phyloP scores from a whole-genome alignment of 768 basidiomycete genomes.

The Mycena alexandri region DNA sequence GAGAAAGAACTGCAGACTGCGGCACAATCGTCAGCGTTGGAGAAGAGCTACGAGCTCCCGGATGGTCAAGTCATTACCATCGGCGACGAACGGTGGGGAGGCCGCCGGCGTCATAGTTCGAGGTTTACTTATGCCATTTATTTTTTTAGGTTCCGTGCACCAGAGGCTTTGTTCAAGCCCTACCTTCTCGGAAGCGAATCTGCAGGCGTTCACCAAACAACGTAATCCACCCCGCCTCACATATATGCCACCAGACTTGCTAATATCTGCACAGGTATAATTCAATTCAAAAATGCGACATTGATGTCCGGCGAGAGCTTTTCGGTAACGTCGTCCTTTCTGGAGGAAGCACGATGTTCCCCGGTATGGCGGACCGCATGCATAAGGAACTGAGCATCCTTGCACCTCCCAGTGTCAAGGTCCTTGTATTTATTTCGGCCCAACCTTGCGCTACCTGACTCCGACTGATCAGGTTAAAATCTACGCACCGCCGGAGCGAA shows the following conservation, averaged over 20 bases:
- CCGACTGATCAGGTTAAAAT: constrained; percentile 44
- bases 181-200: constrained; percentile 74
- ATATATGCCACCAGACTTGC: not conserved
- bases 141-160: constrained; percentile 64
- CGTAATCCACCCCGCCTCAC: not conserved
- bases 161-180: constrained; percentile 81
- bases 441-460: not conserved
- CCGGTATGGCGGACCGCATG: constrained; percentile 66
- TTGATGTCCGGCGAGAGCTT: constrained; percentile 4
- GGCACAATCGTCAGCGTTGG: constrained; percentile 23
- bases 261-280: constrained; percentile 5
- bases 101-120: no score
- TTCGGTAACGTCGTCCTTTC: constrained; percentile 16
- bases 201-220: constrained; percentile 7
- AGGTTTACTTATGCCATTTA: no score
- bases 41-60: constrained; percentile 23
- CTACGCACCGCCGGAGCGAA: constrained; percentile 74
- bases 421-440: constrained; percentile 8
- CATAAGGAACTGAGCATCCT: constrained; percentile 77
- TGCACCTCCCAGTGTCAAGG: constrained; percentile 74
- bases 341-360: constrained; percentile 23
- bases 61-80: constrained; percentile 75
- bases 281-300: constrained; percentile 10
- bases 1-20: constrained; percentile 41
- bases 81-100: constrained; percentile 67